Conservation (phyloP, 2,329 filamentous ascomycete genomes). For the Colletotrichum spinosum region DNA sequence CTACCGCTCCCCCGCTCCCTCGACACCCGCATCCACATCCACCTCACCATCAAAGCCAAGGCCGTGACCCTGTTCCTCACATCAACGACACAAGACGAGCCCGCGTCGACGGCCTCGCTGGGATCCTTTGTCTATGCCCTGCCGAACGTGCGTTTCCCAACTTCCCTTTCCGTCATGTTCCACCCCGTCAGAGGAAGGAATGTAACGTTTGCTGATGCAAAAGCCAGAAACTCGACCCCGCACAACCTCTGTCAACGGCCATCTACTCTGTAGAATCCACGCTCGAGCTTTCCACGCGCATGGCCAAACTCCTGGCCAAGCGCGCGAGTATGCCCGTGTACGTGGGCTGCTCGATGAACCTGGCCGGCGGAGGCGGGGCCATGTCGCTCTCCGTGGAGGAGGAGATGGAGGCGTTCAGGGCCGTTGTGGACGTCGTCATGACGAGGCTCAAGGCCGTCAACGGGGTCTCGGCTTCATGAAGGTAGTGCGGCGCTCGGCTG, state of each 20-base stretch:
- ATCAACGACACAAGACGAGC: constrained; percentile 66
- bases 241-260: constrained; percentile 79
- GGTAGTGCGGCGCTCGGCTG: neutral
- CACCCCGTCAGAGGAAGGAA: too few species aligned
- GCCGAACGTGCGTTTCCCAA: constrained; percentile 75
- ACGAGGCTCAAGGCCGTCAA: constrained; percentile 58
- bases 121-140: constrained; percentile 96
- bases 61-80: constrained; percentile 71
- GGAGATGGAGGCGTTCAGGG: constrained; percentile 89
- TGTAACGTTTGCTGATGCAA: neutral
- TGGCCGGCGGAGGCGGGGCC: constrained; percentile 70
- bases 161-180: neutral
- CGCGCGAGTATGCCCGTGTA: constrained; percentile 83
- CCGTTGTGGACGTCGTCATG: constrained; percentile 77
- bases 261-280: constrained; percentile 82
- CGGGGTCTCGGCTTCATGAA: constrained; percentile 9
- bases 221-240: constrained; percentile 62
- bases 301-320: constrained; percentile 86
- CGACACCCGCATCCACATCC: constrained; percentile 71
- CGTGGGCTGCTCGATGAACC: constrained; percentile 87
- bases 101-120: constrained; percentile 66
- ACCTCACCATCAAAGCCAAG: constrained; percentile 68
- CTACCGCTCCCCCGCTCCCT: constrained; percentile 70
- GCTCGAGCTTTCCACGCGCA: constrained; percentile 85
- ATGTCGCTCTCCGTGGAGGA: constrained; percentile 89